Evolutionary conservation across 768 basidiomycete genomes (phyloP), one percentile per base, ranked within the genome.

Genomic region (Cystobasidium tubakii): DNA sequence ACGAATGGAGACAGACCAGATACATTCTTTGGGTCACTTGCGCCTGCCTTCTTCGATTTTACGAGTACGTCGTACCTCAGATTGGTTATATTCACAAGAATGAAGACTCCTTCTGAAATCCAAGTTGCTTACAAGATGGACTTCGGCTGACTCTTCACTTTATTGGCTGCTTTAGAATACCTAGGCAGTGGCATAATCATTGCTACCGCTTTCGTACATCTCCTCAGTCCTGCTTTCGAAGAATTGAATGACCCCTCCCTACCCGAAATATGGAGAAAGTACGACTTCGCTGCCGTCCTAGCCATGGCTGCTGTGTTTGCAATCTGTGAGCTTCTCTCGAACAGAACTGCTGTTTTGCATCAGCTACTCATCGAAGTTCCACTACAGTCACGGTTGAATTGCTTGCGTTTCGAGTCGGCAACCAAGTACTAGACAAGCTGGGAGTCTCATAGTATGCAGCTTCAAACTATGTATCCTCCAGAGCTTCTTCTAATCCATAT

Each of bases 391-490:
- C 54, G 12, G 81, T 89, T 46, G 92, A 96, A 81, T 80, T 96
- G 15, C 79, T 90, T 53, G 91, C 92, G 21, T 92, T 93, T 83
- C 87, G 92, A 71, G 88, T 90, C 84, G 94, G 94, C 0, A 89
- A 86, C 0, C 83, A 86, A 6, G 88, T 86, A 78, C 85, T 97
- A 6, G 83, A 84, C n/a, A 84, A 84, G 73, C 80, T 91, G 7
- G 90, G 91, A 19, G 78, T 88, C 27, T 80, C 77, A 89, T 81
- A 80, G 69, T 71, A 33, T 4, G 69, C 46, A n/a, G 46, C 10
- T 50, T 71, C 53, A 33, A n/a, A n/a, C n/a, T n/a, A n/a, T n/a
- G n/a, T n/a, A n/a, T n/a, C n/a, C n/a, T n/a, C n/a, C n/a, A n/a
- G n/a, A n/a, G n/a, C n/a, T n/a, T n/a, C n/a, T n/a, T n/a, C n/a